Base-by-base conservation (phyloP, 345 rosid species). In the Viola odorata region DNA sequence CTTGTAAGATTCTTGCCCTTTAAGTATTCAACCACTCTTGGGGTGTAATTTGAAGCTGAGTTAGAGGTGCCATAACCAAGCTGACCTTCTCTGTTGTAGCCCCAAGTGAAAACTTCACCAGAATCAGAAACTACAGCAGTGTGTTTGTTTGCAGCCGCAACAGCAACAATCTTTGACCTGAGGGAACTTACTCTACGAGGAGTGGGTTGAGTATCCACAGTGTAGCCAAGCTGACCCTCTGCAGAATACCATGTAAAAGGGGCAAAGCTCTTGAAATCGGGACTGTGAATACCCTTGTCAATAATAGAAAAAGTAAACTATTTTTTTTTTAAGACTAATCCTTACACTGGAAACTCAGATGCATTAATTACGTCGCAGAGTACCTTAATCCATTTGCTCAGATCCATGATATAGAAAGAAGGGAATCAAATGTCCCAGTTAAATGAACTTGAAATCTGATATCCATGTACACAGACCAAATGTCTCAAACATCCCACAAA, bases 201-300 rank as follows among this genome's bases (percentile, higher is more conserved):
- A 62, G 90, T 90, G 32, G 99, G 95, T 71, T 94, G 99, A 60
- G 96, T 94, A 68, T 94, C 99, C 55, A 88, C 91, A 37, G 96
- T 85, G 64, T 94, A 94, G 54, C 99, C 99, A 76, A 94, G 95
- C 77, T 94, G 99, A 49, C 99, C 99, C 90, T 94, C 99, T 94
- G 80, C 62, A 79, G 10, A 58, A 59, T 45, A 75, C 48, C 56
- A 75, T 7, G 75, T 56, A 45, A 63, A 51, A 58, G 53, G 48
- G 62, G 59, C 68, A 41, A 69, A 14, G 60, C 57, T 52, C 55
- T 39, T 63, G 48, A 60, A 45, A 58, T 59, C 51, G 47, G 39
- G 12, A 61, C 41, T 3, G 0, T 9, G 3, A 47, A 23, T 23
- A 23, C 32, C 1, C 32, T 23, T 23, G 32, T 23, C 32, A 23